Evolutionary conservation across 2,329 filamentous ascomycete species (phyloP).

Genomic region (Bipolaris victoriae): DNA sequence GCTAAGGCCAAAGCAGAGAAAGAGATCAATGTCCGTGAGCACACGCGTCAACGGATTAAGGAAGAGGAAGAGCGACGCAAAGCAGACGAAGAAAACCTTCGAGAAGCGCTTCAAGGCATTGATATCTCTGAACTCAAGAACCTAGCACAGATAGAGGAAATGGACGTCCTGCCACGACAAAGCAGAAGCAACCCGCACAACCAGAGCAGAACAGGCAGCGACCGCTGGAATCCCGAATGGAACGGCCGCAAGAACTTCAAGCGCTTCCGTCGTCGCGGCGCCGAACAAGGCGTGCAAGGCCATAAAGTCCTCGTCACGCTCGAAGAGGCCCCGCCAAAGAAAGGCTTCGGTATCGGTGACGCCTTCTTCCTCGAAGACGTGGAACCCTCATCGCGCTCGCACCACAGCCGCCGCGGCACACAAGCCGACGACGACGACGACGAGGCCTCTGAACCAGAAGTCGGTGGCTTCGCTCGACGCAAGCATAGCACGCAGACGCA

Average conservation of each 20-base stretch:
- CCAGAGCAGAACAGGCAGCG: slow-evolving; percentile 50
- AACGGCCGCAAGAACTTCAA: slow-evolving; percentile 98
- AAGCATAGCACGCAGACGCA: slow-evolving; percentile 18
- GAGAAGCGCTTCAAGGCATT: slow-evolving; percentile 65
- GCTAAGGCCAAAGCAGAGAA: slow-evolving; percentile 56
- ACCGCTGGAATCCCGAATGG: slow-evolving; percentile 86
- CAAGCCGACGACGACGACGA: slow-evolving; percentile 28
- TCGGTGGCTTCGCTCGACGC: slow-evolving; percentile 39
- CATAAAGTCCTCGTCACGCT: slow-evolving; percentile 71
- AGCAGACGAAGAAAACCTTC: slow-evolving; percentile 69
- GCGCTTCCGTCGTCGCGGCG: slow-evolving; percentile 67
- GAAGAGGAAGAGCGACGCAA: slow-evolving; percentile 60
- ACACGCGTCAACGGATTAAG: slow-evolving; percentile 56
- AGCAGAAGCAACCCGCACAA: slow-evolving; percentile 27
- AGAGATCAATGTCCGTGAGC: slow-evolving; percentile 66
- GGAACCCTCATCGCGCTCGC: slow-evolving; percentile 27
- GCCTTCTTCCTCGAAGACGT: slow-evolving; percentile 71
- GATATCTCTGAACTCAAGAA: slow-evolving; percentile 75
- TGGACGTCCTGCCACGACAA: slow-evolving; percentile 63
- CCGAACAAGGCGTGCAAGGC: slow-evolving; percentile 49
- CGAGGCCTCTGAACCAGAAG: slow-evolving; percentile 33
- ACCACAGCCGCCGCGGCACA: slow-evolving; percentile 13
- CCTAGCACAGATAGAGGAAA: slow-evolving; percentile 77
- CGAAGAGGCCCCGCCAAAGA: slow-evolving; percentile 69
- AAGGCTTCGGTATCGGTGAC: slow-evolving; percentile 75